Conservation (phyloP, 2,329 filamentous ascomycete genomes). For the Epichloe glyceriae region DNA sequence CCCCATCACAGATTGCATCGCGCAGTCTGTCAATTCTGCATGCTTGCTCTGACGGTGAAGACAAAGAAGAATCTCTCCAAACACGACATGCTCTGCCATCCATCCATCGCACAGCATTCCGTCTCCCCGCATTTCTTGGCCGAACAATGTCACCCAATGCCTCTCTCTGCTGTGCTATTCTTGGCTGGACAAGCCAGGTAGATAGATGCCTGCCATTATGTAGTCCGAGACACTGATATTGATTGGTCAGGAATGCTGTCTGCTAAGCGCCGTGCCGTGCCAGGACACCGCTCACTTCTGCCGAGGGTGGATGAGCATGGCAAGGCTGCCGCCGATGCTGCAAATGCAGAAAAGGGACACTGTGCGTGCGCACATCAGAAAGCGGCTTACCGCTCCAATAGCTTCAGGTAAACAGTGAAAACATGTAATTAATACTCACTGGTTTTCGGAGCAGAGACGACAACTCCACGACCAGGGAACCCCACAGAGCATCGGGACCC, state of each 20-base stretch:
- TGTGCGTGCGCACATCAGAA: too few relatives aligned
- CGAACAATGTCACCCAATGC: not conserved
- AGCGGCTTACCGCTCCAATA: too few relatives aligned
- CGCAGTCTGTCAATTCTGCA: not conserved
- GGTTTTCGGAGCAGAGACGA: too few relatives aligned
- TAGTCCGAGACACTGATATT: not conserved
- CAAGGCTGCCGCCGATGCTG: not conserved
- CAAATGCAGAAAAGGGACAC: too few relatives aligned
- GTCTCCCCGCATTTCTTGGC: not conserved
- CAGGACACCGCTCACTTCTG: not conserved
- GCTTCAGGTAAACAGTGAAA: too few relatives aligned
- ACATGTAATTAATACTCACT: too few relatives aligned
- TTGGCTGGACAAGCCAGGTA: not conserved
- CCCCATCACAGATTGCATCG: too few relatives aligned
- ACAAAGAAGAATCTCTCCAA: not conserved
- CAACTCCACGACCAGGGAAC: too few relatives aligned
- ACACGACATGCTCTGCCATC: not conserved
- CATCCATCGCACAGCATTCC: not conserved
- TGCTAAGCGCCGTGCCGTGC: conserved; percentile 1
- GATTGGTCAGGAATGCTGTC: not conserved
- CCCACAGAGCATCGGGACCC: too few relatives aligned
- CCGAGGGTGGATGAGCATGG: not conserved
- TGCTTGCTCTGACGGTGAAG: not conserved
- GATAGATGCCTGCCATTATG: not conserved
- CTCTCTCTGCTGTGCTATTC: not conserved